Conservation (phyloP, 1,284 basidiomycete species). For the Ceratobasidium theobromae region DNA sequence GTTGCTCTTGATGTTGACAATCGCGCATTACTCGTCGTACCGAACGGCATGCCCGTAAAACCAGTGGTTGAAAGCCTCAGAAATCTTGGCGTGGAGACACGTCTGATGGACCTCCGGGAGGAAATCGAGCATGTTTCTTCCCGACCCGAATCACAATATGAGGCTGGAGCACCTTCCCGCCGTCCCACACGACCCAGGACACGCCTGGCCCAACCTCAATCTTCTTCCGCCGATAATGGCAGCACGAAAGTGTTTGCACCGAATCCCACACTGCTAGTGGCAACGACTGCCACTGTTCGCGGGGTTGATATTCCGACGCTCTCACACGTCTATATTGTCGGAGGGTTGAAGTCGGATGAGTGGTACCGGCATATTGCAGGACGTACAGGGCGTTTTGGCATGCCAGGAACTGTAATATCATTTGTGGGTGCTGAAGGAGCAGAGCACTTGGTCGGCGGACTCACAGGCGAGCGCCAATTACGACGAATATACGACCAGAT, state of each 20-base stretch:
- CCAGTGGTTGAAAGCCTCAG: constrained; percentile 64
- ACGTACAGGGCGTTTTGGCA: constrained; percentile 71
- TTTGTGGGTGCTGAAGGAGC: constrained; percentile 21
- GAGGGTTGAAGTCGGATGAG: constrained; percentile 55
- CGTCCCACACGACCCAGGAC: neutral
- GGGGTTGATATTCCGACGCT: constrained; percentile 70
- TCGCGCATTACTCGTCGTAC: constrained; percentile 64
- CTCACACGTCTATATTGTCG: constrained; percentile 71
- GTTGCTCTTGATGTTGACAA: constrained; percentile 73
- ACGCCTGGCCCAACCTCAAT: neutral
- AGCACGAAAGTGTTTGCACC: neutral
- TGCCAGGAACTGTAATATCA: constrained; percentile 59
- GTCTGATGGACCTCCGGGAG: constrained; percentile 51
- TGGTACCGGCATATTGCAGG: constrained; percentile 70
- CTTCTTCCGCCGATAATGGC: neutral
- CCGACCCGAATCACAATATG: neutral
- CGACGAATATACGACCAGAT: constrained; percentile 3
- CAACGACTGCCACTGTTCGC: constrained; percentile 64
- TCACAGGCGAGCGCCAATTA: constrained; percentile 7
- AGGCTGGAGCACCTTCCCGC: neutral
- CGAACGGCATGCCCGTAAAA: constrained; percentile 58
- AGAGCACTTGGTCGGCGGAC: neutral
- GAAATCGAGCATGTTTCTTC: constrained; percentile 17
- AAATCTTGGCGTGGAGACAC: constrained; percentile 64
- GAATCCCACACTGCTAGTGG: constrained; percentile 64